phyloP scores from a whole-genome alignment of 495 filamentous ascomycete genomes.

The Cryomyces minteri region DNA sequence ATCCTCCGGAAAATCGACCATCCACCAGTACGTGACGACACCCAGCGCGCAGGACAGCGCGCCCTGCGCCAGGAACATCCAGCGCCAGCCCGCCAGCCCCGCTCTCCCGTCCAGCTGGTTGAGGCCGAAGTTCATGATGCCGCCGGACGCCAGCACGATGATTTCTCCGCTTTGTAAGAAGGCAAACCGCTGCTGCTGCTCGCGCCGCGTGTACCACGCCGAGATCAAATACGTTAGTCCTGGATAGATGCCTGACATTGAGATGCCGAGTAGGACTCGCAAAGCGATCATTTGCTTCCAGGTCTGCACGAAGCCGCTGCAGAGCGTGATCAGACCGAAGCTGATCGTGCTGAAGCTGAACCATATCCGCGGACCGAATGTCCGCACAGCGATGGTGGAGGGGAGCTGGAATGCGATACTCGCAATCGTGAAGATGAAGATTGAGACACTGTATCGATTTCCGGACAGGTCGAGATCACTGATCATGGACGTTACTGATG shows the following conservation, averaged over 20 bases:
- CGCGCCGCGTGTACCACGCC: conserved; percentile 51
- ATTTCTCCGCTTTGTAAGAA: conserved; percentile 55
- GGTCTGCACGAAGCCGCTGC: conserved; percentile 48
- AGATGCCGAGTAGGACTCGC: conserved; percentile 50
- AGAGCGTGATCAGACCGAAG: conserved; percentile 55
- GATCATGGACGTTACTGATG: conserved; percentile 54
- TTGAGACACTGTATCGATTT: conserved; percentile 49
- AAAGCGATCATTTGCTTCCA: conserved; percentile 62
- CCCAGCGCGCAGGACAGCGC: conserved; percentile 45
- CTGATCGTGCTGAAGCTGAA: conserved; percentile 46
- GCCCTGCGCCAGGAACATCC: conserved; percentile 61
- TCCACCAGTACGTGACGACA: conserved; percentile 57
- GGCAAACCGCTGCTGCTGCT: conserved; percentile 61
- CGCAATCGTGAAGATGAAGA: conserved; percentile 64
- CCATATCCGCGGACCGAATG: conserved; percentile 49
- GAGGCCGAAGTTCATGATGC: conserved; percentile 54
- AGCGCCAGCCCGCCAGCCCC: conserved; percentile 52
- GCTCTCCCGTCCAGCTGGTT: conserved; percentile 40
- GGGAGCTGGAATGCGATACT: conserved; percentile 62
- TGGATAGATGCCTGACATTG: conserved; percentile 52
- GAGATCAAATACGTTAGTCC: conserved; percentile 53
- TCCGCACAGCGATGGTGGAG: conserved; percentile 48
- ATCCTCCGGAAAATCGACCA: conserved; percentile 63
- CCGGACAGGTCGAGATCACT: conserved; percentile 44
- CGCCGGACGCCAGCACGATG: conserved; percentile 47